These are phyloP conservation scores for Clitopilus passeckerianus DNA, from an alignment of 768 basidiomycete genomes.

Conservation along the genomic window DNA sequence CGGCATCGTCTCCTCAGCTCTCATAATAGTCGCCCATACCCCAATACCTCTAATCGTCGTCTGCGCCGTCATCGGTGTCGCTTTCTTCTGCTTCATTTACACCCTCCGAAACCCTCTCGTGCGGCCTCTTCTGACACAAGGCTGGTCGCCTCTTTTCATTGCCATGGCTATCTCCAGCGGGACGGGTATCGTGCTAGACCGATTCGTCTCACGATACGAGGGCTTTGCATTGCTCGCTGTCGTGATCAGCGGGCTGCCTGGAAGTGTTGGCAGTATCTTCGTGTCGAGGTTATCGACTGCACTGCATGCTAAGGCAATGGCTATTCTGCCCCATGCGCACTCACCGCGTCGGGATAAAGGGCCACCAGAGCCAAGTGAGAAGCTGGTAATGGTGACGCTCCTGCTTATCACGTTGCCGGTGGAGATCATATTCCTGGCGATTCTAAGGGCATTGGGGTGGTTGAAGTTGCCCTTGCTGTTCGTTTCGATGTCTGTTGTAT, in stretches of 20 bases:
- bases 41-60: constrained; percentile 57
- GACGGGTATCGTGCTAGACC: constrained; percentile 88
- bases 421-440: constrained; percentile 65
- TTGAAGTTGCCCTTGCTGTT: constrained; percentile 67
- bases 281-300: constrained; percentile 89
- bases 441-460: constrained; percentile 73
- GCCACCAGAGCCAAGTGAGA: constrained; percentile 34
- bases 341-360: constrained; percentile 7
- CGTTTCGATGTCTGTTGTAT: constrained; percentile 56
- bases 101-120: constrained; percentile 67
- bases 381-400: constrained; percentile 63
- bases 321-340: constrained; percentile 13
- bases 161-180: constrained; percentile 86
- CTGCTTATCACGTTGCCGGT: constrained; percentile 76
- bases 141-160: constrained; percentile 89
- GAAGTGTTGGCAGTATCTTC: constrained; percentile 86
- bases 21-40: constrained; percentile 64
- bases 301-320: constrained; percentile 62
- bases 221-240: constrained; percentile 87
- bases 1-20: constrained; percentile 64
- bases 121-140: constrained; percentile 68
- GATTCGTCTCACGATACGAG: constrained; percentile 80
- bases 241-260: constrained; percentile 85
- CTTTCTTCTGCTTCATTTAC: constrained; percentile 42
- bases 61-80: constrained; percentile 42